Base-by-base conservation (phyloP, 305 asterid genomes). In the Plantago coronopus region DNA sequence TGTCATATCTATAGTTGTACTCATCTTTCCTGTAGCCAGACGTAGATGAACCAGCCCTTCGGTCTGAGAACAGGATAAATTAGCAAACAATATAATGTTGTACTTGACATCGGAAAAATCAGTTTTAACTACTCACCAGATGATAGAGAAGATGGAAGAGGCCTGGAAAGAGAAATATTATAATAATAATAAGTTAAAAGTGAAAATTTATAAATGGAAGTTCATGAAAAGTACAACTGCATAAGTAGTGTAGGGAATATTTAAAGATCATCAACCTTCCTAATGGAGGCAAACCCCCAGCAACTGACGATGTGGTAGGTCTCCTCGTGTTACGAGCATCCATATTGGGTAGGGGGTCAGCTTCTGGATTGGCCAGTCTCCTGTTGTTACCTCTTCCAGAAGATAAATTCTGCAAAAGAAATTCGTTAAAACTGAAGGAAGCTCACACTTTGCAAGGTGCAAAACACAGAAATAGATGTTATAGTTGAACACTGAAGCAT, bases 21-120 rank as follows among this genome's bases (percentile, higher is more conserved):
- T 94, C 99, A 1, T 86, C 99, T 79, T 85, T 89, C 84, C 96
- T 82, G 65, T 89, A 85, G 54, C 95, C 94, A 61, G 96, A 82
- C 43, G 79, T 67, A 46, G 99, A 94, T 23, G 96, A 85, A n/a
- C 97, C 99, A n/a, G 78, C 85, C 75, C 99, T 82, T 57, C 95
- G 84, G 61, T 89, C 99, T 93, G 80, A 74, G 69, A 76, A 48
- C 61, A 49, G 56, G 18, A 48, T 42, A 29, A n/a, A 40, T 66
- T 25, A 76, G 69, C 64, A 29, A 54, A 62, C 51, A 49, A 40
- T 23, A 53, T 38, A 1, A 25, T 49, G 43, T 65, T 57, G n/a
- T n/a, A n/a, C 34, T 7, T 40, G 55, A 48, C 38, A 19, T 67
- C 43, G 14, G 14, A 16, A 45, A 21, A 67, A 61, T 48, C 56